Conservation (phyloP, 441 rosid species). For the Euphorbia corollata region DNA sequence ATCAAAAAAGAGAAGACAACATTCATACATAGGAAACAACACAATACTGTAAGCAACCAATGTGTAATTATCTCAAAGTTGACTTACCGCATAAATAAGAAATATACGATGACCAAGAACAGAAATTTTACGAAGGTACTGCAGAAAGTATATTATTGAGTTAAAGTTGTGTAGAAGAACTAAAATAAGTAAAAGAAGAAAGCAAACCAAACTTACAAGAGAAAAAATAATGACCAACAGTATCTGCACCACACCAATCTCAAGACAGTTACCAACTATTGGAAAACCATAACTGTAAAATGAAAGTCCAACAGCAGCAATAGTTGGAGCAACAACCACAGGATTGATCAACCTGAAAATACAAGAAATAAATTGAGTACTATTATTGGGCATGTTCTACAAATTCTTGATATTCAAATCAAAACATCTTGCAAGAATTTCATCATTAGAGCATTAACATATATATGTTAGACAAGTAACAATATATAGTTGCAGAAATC, state of each 20-base stretch:
- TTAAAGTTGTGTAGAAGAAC: constrained; percentile 16
- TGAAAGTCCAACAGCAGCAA: constrained; percentile 96
- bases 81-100: constrained; percentile 85
- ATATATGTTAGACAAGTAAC: neutral
- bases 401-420: neutral
- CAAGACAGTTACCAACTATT: constrained; percentile 80
- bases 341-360: constrained; percentile 78
- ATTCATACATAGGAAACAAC: constrained; percentile 8
- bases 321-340: constrained; percentile 92
- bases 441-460: neutral
- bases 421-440: neutral
- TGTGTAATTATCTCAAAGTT: neutral
- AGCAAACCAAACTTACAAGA: constrained; percentile 56
- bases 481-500: constrained; percentile 6
- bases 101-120: constrained; percentile 85
- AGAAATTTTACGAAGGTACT: constrained; percentile 96
- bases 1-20: constrained; percentile 17
- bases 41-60: neutral
- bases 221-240: constrained; percentile 76
- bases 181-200: neutral
- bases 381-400: constrained; percentile 2
- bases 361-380: constrained; percentile 16
- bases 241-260: constrained; percentile 77
- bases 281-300: constrained; percentile 93
- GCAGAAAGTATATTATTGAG: constrained; percentile 25